Conservation (phyloP, 495 filamentous ascomycete species). For the Bacidia gigantensis region DNA sequence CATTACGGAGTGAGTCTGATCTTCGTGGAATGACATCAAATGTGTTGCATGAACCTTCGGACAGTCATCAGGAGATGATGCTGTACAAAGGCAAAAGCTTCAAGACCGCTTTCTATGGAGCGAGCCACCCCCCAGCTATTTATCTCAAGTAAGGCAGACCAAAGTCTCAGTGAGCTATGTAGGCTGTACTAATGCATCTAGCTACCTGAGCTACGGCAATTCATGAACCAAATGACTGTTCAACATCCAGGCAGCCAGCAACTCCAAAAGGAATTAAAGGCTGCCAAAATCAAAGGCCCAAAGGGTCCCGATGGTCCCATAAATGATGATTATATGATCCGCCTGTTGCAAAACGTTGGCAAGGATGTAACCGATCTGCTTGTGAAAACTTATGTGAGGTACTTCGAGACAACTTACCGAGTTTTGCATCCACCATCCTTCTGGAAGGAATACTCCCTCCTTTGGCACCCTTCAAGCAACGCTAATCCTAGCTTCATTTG, state of each 20-base stretch:
- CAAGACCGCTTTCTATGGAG: slow-evolving; percentile 36
- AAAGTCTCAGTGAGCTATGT: not conserved
- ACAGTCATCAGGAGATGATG: slow-evolving; percentile 15
- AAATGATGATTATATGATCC: too few species aligned
- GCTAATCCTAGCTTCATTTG: slow-evolving; percentile 19
- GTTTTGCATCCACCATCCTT: slow-evolving; percentile 48
- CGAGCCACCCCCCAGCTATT: slow-evolving; percentile 31
- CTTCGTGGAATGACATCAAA: not conserved
- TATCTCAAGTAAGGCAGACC: slow-evolving; percentile 30
- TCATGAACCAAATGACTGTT: slow-evolving; percentile 29
- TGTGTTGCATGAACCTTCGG: not conserved
- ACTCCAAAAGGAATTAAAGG: slow-evolving; percentile 31
- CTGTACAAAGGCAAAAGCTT: slow-evolving; percentile 36
- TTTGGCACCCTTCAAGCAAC: slow-evolving; percentile 30
- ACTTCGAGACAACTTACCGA: slow-evolving; percentile 42
- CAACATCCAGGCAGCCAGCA: slow-evolving; percentile 24
- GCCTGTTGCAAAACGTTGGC: too few species aligned
- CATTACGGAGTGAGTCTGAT: too few species aligned
- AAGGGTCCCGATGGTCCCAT: slow-evolving; percentile 9
- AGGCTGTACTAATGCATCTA: slow-evolving; percentile 18
- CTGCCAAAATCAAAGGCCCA: slow-evolving; percentile 25
- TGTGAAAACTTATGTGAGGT: slow-evolving; percentile 39
- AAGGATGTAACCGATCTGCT: slow-evolving; percentile 37
- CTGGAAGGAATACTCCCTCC: slow-evolving; percentile 35
- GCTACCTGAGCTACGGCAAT: slow-evolving; percentile 34